Conservation (phyloP, 495 filamentous ascomycete species). For the Tuber microsphaerosporum region DNA sequence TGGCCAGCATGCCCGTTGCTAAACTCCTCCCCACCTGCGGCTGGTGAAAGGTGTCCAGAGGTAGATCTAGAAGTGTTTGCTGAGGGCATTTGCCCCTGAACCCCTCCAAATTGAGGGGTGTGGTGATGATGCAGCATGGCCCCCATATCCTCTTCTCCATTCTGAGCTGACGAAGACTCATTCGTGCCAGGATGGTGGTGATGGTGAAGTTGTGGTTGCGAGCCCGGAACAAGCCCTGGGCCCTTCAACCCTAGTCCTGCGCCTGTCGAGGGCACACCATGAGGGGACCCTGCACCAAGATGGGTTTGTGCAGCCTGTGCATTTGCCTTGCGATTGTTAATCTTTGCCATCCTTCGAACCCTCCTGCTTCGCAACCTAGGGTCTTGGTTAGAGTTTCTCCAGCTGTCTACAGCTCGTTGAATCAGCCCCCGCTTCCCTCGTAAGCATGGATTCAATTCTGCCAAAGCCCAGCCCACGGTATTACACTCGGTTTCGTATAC, state of each 20-base stretch:
- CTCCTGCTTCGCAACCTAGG: constrained; percentile 79
- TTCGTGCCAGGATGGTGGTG: constrained; percentile 73
- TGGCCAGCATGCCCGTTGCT: constrained; percentile 43
- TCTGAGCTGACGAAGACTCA: constrained; percentile 43
- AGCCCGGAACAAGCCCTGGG: constrained; percentile 35
- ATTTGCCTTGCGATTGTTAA: constrained; percentile 69
- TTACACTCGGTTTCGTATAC: constrained; percentile 99
- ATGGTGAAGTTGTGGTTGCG: constrained; percentile 60
- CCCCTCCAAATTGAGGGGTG: constrained; percentile 46
- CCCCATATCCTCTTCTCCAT: constrained; percentile 75
- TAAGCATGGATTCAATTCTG: constrained; percentile 81
- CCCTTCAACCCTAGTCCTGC: constrained; percentile 40
- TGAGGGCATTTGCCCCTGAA: constrained; percentile 38
- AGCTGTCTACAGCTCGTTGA: constrained; percentile 94
- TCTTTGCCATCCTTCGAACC: constrained; percentile 90
- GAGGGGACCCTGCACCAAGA: constrained; percentile 38
- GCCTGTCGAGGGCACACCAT: constrained; percentile 27
- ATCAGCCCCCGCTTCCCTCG: constrained; percentile 91
- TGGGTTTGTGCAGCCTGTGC: constrained; percentile 45
- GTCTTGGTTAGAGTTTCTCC: constrained; percentile 98
- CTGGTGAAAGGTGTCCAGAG: constrained; percentile 41
- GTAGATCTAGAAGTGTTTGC: constrained; percentile 39
- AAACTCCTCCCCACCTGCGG: constrained; percentile 40
- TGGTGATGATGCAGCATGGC: constrained; percentile 85
- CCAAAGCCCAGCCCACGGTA: constrained; percentile 92